Evolutionary conservation across 306 rosid genomes (phyloP), one percentile per base, ranked within the genome.

Genomic region (Notholithocarpus densiflorus): DNA sequence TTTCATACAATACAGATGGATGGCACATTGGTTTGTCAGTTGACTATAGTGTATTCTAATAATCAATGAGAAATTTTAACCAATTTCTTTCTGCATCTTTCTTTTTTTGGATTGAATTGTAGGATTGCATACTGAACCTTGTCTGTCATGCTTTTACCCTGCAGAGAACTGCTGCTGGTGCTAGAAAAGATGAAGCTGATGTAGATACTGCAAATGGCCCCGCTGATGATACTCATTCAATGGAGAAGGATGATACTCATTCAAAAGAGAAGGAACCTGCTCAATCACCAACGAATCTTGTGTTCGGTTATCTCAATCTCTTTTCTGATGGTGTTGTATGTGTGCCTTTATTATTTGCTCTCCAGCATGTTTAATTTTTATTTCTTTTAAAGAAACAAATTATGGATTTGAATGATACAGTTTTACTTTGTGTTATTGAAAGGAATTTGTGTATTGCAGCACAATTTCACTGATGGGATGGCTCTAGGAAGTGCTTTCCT

Each of bases 281-380:
- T 84, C 75, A 79, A 79, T 60, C 91, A 48, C 75, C 94, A 31
- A 37, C 86, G 55, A 92, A 86, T 82, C 94, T 95, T 80, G 97
- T 92, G 85, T 91, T 95, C 73, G 98, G 98, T 77, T 95, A 95
- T 89, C 98, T 92, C 89, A 95, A 95, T 82, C 97, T 95, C 84
- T 88, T 95, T 89, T 95, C 98, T 5, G 98, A 95, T 66, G 98
- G 96, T 56, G 98, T 92, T 83, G 98, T 95, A 91, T 81, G 98
- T 87, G 57, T 68, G 65, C 56, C 56, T 83, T 48, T 73, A 76
- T 71, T 59, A 23, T 27, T 72, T 75, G 3, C 43, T 12, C 12
- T 26, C 54, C 18, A 17, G 45, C 27, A 9, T 37, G 8, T 31
- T 68, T 68, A 4, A 5, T 32, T 32, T 18, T 19, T 18, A 15